Percentiles rank a stretch among this genome's conserved stretches.
Conservation (phyloP, 306 rosid genomes). For the Corylus americana region DNA sequence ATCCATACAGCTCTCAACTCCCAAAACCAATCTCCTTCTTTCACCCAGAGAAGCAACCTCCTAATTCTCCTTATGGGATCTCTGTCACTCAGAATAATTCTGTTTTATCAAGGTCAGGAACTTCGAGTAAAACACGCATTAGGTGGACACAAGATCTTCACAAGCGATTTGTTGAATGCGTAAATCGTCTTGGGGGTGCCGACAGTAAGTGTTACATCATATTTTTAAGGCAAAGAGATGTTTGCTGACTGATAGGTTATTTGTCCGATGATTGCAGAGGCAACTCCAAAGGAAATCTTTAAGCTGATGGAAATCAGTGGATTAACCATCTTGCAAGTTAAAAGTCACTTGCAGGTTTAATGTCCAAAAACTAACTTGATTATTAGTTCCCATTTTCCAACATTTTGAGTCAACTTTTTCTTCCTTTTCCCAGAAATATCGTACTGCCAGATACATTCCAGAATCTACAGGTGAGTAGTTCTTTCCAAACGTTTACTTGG, state of each 20-base stretch:
- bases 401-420: background rate
- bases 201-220: constrained; percentile 6
- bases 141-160: constrained; percentile 21
- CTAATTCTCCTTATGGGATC: background rate
- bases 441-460: background rate
- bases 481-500: background rate
- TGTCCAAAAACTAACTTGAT: background rate
- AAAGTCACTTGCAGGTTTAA: constrained; percentile 7
- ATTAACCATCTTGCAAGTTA: background rate
- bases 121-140: constrained; percentile 2
- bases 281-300: background rate
- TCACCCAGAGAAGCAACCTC: background rate
- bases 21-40: background rate
- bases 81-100: background rate
- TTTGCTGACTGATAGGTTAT: background rate
- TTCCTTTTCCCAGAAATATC: background rate
- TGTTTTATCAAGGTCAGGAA: background rate
- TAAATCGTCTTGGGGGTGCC: constrained; percentile 3
- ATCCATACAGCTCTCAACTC: background rate
- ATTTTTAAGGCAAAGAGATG: background rate
- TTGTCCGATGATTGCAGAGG: background rate
- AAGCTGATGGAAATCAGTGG: background rate
- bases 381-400: background rate
- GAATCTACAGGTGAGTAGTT: background rate
- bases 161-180: constrained; percentile 9